Percentiles rank a stretch among this genome's conserved stretches.
Evolutionary conservation across 768 basidiomycete species (phyloP).

Genomic region (Crepidotus variabilis): DNA sequence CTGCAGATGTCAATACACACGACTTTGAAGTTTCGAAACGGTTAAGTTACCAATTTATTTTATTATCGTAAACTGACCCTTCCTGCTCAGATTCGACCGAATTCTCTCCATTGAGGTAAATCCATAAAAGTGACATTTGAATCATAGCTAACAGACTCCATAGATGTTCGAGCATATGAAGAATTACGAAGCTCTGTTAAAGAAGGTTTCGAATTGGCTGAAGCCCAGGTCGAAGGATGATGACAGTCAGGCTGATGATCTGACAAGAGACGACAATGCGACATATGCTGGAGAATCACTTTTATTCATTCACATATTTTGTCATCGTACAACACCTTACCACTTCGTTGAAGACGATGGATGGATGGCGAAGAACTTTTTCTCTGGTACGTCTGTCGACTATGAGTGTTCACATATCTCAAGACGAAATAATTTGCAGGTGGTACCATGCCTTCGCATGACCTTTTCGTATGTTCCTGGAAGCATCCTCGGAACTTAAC

Average conservation of each 20-base stretch:
- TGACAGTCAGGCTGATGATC: neutral
- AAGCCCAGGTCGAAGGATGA: conserved; percentile 28
- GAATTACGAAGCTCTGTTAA: conserved; percentile 59
- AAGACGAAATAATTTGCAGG: conserved; percentile 25
- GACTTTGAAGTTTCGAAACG: conserved; percentile 43
- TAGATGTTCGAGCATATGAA: conserved; percentile 80
- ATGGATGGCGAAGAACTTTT: conserved; percentile 76
- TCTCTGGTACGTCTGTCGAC: conserved; percentile 39
- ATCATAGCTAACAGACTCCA: neutral
- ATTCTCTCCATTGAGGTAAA: conserved; percentile 65
- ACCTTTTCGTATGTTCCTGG: conserved; percentile 41
- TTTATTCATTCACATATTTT: conserved; percentile 71
- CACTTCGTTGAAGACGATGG: conserved; percentile 67
- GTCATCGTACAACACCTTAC: conserved; percentile 59
- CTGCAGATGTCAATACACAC: conserved; percentile 62
- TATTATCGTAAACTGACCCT: neutral
- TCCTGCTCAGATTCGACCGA: conserved; percentile 53
- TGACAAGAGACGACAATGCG: conserved; percentile 6
- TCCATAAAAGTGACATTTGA: neutral
- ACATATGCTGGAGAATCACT: conserved; percentile 44
- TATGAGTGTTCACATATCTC: too few relatives aligned
- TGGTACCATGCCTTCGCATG: conserved; percentile 72
- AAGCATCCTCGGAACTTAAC: too few relatives aligned
- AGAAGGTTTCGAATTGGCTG: conserved; percentile 65
- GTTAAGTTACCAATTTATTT: conserved; percentile 24